phyloP scores from a whole-genome alignment of 495 filamentous ascomycete genomes.

The Achaetomiella virescens region DNA sequence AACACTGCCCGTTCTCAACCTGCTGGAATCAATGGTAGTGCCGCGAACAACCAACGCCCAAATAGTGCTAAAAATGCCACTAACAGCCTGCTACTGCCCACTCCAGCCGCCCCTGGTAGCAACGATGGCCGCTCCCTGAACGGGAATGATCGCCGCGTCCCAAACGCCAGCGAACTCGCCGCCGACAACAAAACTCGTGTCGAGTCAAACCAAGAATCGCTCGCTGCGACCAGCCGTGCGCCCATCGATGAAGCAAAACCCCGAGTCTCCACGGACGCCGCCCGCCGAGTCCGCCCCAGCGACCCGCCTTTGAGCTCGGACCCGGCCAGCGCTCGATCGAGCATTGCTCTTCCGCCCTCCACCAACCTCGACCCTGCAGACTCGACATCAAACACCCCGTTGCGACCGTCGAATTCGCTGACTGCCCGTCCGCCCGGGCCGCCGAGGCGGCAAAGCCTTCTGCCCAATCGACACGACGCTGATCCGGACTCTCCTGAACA shows the following conservation, averaged over 20 bases:
- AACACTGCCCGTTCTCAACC: not conserved
- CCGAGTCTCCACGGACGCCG: constrained; percentile 7
- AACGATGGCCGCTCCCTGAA: constrained; percentile 1
- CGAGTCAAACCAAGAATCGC: not conserved
- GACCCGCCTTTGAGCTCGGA: constrained; percentile 15
- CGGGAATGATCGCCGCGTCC: constrained; percentile 18
- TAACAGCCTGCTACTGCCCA: not conserved
- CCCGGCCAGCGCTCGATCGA: constrained; percentile 4
- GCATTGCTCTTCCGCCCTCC: not conserved
- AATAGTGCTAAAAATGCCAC: constrained; percentile 14
- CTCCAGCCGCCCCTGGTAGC: not conserved
- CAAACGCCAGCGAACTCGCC: constrained; percentile 10
- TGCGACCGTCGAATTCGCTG: constrained; percentile 18
- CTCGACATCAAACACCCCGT: constrained; percentile 7
- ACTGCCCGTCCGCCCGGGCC: constrained; percentile 22
- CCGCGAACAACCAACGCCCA: not conserved
- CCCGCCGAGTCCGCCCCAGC: constrained; percentile 15
- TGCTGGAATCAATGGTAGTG: not conserved
- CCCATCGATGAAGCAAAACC: constrained; percentile 2
- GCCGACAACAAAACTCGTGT: constrained; percentile 12
- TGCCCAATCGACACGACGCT: constrained; percentile 42
- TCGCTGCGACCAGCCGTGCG: not conserved
- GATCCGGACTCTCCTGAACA: constrained; percentile 42
- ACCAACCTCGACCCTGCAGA: constrained; percentile 4
- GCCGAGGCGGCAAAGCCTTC: constrained; percentile 40